Evolutionary conservation across 768 basidiomycete species (phyloP).

Genomic region (Agaricus bisporus): DNA sequence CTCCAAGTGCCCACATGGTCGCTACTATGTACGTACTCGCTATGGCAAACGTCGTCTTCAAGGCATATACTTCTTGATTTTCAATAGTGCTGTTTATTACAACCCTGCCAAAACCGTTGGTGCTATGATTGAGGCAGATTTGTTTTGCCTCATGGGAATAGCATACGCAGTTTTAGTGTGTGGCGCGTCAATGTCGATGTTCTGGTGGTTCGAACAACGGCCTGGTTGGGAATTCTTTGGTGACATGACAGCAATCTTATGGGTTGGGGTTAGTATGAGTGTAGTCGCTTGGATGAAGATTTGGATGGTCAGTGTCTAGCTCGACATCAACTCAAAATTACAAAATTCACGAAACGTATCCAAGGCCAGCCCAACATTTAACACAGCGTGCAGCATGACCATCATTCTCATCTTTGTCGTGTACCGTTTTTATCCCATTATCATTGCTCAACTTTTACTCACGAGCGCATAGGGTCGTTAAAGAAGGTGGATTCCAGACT

Average conservation of each 20-base stretch:
- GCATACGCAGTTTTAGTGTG: conserved; percentile 69
- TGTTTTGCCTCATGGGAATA: conserved; percentile 69
- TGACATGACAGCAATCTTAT: conserved; percentile 66
- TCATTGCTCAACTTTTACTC: not conserved
- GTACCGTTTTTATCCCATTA: conserved; percentile 25
- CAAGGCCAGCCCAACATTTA: conserved; percentile 75
- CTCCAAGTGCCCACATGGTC: conserved; percentile 84
- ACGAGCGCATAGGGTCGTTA: conserved; percentile 53
- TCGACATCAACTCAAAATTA: not conserved
- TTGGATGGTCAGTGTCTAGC: conserved; percentile 53
- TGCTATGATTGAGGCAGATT: conserved; percentile 86
- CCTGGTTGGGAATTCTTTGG: conserved; percentile 72
- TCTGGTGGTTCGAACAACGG: conserved; percentile 70
- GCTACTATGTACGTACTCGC: conserved; percentile 71
- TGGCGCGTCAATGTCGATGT: conserved; percentile 68
- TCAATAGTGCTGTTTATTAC: conserved; percentile 70
- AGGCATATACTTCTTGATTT: not conserved
- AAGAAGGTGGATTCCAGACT: conserved; percentile 78
- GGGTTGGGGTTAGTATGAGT: conserved; percentile 82
- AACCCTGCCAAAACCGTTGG: conserved; percentile 93
- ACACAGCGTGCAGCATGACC: conserved; percentile 87
- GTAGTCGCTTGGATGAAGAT: conserved; percentile 86
- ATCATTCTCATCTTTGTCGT: conserved; percentile 81
- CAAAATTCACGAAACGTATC: not conserved
- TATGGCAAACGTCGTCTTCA: not conserved